Conservation (phyloP, 1,139 yeast genomes). For the Pichia sp. region DNA sequence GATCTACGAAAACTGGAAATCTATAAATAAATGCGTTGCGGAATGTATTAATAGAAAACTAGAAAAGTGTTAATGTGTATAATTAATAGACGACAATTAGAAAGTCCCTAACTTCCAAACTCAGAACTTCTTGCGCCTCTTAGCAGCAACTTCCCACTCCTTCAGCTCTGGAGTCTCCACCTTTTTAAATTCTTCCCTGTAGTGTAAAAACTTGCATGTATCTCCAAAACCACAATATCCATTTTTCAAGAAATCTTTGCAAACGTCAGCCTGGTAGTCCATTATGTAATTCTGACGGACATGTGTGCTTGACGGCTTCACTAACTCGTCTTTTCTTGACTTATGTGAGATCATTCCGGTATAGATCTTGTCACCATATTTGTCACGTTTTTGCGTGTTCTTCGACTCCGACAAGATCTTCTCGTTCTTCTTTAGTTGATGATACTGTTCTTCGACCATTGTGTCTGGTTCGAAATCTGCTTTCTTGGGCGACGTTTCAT, state of each 20-base stretch:
- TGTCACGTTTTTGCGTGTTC: constrained; percentile 19
- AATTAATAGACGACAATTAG: not conserved
- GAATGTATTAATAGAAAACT: constrained; percentile 12
- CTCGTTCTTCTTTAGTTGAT: constrained; percentile 20
- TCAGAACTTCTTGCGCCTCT: constrained; percentile 27
- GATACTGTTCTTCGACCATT: constrained; percentile 33
- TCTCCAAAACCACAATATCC: constrained; percentile 98
- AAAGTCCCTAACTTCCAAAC: not conserved
- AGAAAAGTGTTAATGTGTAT: constrained; percentile 4
- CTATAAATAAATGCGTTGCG: constrained; percentile 6
- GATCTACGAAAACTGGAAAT: constrained; percentile 10
- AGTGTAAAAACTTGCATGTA: constrained; percentile 91
- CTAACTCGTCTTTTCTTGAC: constrained; percentile 28
- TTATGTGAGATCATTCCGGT: constrained; percentile 31
- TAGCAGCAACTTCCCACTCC: constrained; percentile 61
- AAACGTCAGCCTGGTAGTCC: constrained; percentile 91
- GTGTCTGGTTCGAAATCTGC: constrained; percentile 28
- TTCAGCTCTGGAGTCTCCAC: constrained; percentile 50
- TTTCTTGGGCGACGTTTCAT: not conserved
- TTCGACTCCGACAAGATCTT: constrained; percentile 2
- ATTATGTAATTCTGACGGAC: constrained; percentile 70
- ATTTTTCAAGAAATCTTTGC: constrained; percentile 86
- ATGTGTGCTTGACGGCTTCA: constrained; percentile 47
- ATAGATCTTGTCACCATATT: constrained; percentile 33
- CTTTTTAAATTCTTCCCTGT: constrained; percentile 78